Evolutionary conservation across 2,329 filamentous ascomycete species (phyloP).

Genomic region (Pyricularia sp.): DNA sequence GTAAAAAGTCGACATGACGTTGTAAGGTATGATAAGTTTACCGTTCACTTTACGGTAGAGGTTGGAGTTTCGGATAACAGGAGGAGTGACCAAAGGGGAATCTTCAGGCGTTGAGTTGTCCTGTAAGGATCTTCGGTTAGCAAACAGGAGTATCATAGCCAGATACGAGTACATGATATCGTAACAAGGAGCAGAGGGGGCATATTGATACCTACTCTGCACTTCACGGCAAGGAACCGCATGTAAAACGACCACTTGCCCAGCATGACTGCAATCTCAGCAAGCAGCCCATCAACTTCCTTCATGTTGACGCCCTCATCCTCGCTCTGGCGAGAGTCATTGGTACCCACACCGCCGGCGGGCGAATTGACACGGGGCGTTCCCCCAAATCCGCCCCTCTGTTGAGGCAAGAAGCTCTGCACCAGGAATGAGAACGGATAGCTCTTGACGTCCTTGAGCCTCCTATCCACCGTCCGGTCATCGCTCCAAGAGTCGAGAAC

Average conservation of each 20-base stretch:
- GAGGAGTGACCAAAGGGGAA: slow-evolving; percentile 54
- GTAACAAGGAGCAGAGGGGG: too few relatives aligned
- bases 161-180: slow-evolving; percentile 8
- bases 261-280: slow-evolving; percentile 86
- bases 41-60: slow-evolving; percentile 69
- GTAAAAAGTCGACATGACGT: slow-evolving; percentile 91
- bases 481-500: slow-evolving; percentile 94
- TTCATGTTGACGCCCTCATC: slow-evolving; percentile 96
- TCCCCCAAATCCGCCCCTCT: slow-evolving; percentile 46
- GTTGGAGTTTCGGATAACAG: slow-evolving; percentile 69
- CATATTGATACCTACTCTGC: slow-evolving; percentile 49
- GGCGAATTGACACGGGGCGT: slow-evolving; percentile 70
- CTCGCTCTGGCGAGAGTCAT: slow-evolving; percentile 64
- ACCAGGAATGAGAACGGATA: slow-evolving; percentile 97
- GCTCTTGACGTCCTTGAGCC: slow-evolving; percentile 89
- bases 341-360: slow-evolving; percentile 43
- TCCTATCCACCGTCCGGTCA: slow-evolving; percentile 74
- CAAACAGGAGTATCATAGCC: slow-evolving; percentile 3
- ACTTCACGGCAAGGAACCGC: slow-evolving; percentile 81
- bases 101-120: slow-evolving; percentile 41
- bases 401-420: slow-evolving; percentile 76
- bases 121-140: slow-evolving; percentile 27
- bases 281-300: slow-evolving; percentile 79
- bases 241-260: slow-evolving; percentile 88
- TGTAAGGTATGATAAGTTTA: slow-evolving; percentile 73